phyloP scores from a whole-genome alignment of 345 rosid species.

The Eucalyptus melliodora region DNA sequence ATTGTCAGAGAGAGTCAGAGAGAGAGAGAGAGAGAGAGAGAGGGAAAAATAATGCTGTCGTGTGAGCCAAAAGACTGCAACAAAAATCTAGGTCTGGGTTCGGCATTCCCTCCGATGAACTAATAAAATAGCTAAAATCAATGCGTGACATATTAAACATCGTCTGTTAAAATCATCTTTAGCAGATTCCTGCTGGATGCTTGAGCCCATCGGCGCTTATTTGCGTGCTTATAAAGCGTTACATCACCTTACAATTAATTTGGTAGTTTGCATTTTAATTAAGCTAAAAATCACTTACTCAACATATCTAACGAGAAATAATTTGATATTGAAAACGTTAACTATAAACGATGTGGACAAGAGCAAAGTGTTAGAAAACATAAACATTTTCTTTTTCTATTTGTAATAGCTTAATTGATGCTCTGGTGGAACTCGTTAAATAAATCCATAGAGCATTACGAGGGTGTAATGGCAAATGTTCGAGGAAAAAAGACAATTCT shows the following conservation, averaged over 20 bases:
- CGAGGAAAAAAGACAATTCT: neutral
- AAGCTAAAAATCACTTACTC: neutral
- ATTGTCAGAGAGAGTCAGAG: neutral
- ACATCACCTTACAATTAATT: neutral
- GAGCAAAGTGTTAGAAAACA: neutral
- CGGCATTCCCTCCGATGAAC: neutral
- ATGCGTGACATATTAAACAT: neutral
- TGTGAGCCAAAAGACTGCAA: neutral
- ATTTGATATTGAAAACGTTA: neutral
- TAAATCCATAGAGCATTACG: neutral
- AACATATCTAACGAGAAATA: neutral
- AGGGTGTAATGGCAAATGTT: neutral
- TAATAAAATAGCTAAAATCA: neutral
- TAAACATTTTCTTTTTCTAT: too few relatives aligned
- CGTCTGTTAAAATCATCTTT: neutral
- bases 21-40: neutral
- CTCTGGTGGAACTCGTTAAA: neutral
- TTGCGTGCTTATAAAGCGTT: neutral
- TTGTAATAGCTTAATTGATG: neutral
- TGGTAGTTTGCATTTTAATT: neutral
- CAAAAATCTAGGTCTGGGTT: neutral
- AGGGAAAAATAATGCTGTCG: neutral
- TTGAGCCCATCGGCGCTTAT: neutral
- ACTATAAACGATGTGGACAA: neutral
- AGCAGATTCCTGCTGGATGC: neutral